Evolutionary conservation across 257 asterid species (phyloP), one percentile per base, ranked within the genome.

Genomic region (Catharanthus roseus): DNA sequence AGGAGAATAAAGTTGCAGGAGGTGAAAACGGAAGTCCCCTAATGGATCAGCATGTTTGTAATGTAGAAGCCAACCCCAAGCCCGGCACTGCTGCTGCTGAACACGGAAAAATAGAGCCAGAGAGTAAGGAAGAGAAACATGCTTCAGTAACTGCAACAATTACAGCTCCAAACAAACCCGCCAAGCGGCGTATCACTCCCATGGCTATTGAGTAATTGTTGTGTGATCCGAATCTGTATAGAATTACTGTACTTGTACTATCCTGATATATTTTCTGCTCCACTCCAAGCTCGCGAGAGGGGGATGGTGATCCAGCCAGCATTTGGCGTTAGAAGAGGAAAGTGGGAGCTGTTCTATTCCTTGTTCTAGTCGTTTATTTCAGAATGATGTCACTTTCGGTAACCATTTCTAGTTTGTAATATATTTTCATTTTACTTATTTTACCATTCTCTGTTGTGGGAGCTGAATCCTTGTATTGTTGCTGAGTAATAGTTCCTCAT

Each of bases 141-240:
- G 79, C 82, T 36, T 67, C 85, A 41, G 77, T 84, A 50, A 67
- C 78, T 74, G 58, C 75, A 58, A 44, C 65, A 28, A 77, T 67
- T 26, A 77, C 82, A 34, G 70, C 68, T 41, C 73, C 86, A 44
- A 74, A 56, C 67, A 84, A 86, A 78, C 77, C 87, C 65, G 67
- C 91, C 39, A 92, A 84, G 86, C 86, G 87, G 74, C 95, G 96
- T 72, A 89, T 92, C 24, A 90, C 95, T 16, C 98, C 98, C 7
- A 82, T 92, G 85, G 90, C 89, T 55, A 80, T 92, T 24, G 89
- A 86, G 81, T 89, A 72, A 82, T n/a, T 21, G 18, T 57, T 65
- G 26, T 28, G 3, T 15, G n/a, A n/a, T 19, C 13, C 36, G 24
- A 42, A 3, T 19, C 39, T 54, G 58, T 69, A 64, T 68, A 68